These are phyloP conservation scores for Volvariella volvacea DNA, from an alignment of 1,284 basidiomycete genomes.

Conservation along the genomic window DNA sequence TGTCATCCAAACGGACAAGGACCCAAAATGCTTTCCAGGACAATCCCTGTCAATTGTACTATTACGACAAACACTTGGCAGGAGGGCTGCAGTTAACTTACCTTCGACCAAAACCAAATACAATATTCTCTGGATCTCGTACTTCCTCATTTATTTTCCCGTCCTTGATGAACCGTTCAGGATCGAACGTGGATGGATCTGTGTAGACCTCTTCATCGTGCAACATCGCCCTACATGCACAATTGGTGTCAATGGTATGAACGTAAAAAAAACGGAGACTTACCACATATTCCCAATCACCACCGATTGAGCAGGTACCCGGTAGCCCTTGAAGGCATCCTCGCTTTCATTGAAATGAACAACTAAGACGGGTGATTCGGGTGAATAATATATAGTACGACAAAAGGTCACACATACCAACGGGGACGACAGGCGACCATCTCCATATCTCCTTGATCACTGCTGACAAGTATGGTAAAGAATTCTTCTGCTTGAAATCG, in stretches of 20 bases:
- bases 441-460: neutral
- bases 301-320: neutral
- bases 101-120: slow-evolving; percentile 28
- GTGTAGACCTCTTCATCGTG: slow-evolving; percentile 28
- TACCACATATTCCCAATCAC: neutral
- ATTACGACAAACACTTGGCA: no score
- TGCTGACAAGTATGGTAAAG: neutral
- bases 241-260: no score
- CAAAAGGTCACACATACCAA: neutral
- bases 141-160: slow-evolving; percentile 22
- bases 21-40: slow-evolving; percentile 28
- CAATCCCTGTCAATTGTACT: slow-evolving; percentile 13
- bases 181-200: slow-evolving; percentile 29
- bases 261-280: neutral
- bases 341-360: neutral
- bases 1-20: slow-evolving; percentile 27
- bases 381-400: no score
- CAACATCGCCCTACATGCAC: slow-evolving; percentile 32
- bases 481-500: neutral
- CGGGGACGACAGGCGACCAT: neutral
- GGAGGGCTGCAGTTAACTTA: slow-evolving; percentile 1
- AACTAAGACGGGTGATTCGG: neutral
- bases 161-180: slow-evolving; percentile 26
- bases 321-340: neutral
- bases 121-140: slow-evolving; percentile 18